Evolutionary conservation across 345 rosid genomes (phyloP).

Genomic region (Sisymbrium altissimum): DNA sequence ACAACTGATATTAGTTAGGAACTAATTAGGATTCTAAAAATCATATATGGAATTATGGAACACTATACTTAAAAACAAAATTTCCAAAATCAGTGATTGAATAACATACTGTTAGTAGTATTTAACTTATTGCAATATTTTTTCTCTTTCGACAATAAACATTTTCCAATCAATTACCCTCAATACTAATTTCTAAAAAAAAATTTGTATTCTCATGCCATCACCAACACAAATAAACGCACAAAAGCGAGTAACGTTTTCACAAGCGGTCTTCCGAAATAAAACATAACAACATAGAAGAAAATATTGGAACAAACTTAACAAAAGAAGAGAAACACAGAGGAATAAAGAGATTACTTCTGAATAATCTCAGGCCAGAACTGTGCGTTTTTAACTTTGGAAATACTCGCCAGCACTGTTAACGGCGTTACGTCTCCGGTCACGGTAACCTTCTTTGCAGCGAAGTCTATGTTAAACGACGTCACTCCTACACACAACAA

Average conservation of each 20-base stretch:
- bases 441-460: constrained; percentile 87
- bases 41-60: too few species aligned
- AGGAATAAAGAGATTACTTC: background rate
- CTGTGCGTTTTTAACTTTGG: constrained; percentile 88
- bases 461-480: constrained; percentile 80
- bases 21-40: too few species aligned
- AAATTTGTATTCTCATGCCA: background rate
- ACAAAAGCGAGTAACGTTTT: background rate
- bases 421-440: constrained; percentile 78
- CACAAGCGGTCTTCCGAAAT: background rate
- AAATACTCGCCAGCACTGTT: constrained; percentile 66
- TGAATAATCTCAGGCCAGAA: constrained; percentile 55
- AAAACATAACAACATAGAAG: background rate
- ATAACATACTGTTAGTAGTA: too few species aligned
- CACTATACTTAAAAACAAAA: too few species aligned
- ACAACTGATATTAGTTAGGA: too few species aligned
- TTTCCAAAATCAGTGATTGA: too few species aligned
- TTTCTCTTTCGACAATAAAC: background rate
- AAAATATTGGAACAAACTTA: background rate
- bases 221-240: background rate
- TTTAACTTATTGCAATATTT: too few species aligned
- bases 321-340: too few species aligned
- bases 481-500: constrained; percentile 61
- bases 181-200: background rate
- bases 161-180: background rate